Base-by-base conservation (phyloP, 192 early-diverging fungal species). In the Backusella psychrophila region DNA sequence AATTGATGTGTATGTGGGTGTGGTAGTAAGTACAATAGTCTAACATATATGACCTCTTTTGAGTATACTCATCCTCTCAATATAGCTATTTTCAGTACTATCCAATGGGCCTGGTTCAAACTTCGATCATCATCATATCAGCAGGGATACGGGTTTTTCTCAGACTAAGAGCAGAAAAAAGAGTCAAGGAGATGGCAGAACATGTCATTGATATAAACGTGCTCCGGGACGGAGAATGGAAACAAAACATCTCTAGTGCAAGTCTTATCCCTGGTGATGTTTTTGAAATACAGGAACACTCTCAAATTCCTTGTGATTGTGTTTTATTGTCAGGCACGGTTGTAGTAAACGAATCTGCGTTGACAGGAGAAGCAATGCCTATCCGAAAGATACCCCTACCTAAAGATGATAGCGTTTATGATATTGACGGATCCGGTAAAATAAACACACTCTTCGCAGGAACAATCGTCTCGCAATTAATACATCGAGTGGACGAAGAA, bases 331-430 rank as follows among this genome's bases (percentile, higher is more conserved):
- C 82, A 26, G 94, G 94, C 53, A 85, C 90, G 36, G 88, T 87
- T 0, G 91, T 95, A 21, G 90, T 91, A 23, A 91, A 95, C 78
- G 94, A 95, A 74, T 87, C 86, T 66, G 86, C 87, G 23, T 81
- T 95, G 66, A 95, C 93, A 0, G 93, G 91, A 66, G 94, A 95
- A 85, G 92, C 94, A 1, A 86, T 91, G 74, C 94, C 94, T 1
- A 89, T 95, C 44, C 87, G 91, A 70, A 95, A 95, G 77, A 86
- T 93, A 56, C 68, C 92, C 12, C 81, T 92, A 23, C 88, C 87
- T 52, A 74, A 85, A 73, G 90, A 93, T 70, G 81, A 83, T 44
- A 52, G 66, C 4, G 21, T 80, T 0, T 88, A 87, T 41, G 79
- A 85, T 17, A 29, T 42, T 2, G 23, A 71, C 21, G 82, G 85